These are phyloP conservation scores for Hansenula lynferdii DNA, from an alignment of 1,139 yeast genomes.

Conservation along the genomic window DNA sequence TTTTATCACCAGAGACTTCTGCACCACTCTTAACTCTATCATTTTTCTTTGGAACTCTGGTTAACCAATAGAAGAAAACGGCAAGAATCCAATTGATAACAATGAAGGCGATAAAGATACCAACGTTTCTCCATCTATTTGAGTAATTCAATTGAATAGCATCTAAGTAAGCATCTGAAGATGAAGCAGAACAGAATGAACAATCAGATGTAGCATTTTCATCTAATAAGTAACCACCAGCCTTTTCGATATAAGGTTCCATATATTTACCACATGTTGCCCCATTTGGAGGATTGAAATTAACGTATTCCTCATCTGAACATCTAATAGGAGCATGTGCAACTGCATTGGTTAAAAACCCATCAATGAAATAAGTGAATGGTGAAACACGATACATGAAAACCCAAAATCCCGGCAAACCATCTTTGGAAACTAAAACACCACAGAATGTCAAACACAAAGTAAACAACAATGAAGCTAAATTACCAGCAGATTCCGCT, in stretches of 20 bases:
- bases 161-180: slow-evolving; percentile 47
- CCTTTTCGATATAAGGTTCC: slow-evolving; percentile 35
- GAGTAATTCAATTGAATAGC: slow-evolving; percentile 36
- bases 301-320: slow-evolving; percentile 39
- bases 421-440: slow-evolving; percentile 61
- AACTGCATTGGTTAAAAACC: slow-evolving; percentile 47
- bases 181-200: slow-evolving; percentile 42
- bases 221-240: slow-evolving; percentile 54
- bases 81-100: slow-evolving; percentile 48
- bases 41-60: slow-evolving; percentile 61
- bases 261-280: slow-evolving; percentile 52
- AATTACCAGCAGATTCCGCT: slow-evolving; percentile 72
- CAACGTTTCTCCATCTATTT: slow-evolving; percentile 67
- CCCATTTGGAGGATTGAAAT: slow-evolving; percentile 42
- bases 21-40: slow-evolving; percentile 16
- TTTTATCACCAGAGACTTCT: background rate
- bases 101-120: slow-evolving; percentile 39
- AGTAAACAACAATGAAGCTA: slow-evolving; percentile 59
- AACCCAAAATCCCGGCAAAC: slow-evolving; percentile 57
- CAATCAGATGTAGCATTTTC: slow-evolving; percentile 42
- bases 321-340: slow-evolving; percentile 48
- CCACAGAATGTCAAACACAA: slow-evolving; percentile 77
- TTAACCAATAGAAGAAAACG: slow-evolving; percentile 61
- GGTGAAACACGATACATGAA: slow-evolving; percentile 64
- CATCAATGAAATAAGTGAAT: slow-evolving; percentile 52